Base-by-base conservation (phyloP, 1,139 yeast genomes). In the Diutina ranongensis region DNA sequence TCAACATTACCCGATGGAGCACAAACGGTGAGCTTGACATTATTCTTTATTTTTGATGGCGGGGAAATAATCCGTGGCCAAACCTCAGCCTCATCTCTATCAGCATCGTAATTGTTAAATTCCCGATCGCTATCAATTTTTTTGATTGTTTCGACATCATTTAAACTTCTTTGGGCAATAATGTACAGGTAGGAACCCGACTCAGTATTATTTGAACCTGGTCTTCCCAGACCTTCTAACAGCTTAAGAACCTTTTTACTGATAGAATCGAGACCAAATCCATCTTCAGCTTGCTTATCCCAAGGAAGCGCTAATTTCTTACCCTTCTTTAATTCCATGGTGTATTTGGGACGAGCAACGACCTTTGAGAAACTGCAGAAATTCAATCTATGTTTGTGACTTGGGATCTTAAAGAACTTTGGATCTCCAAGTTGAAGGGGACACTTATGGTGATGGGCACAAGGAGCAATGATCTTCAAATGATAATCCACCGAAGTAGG, bases 391-490 rank as follows among this genome's bases (percentile, higher is more conserved):
- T 71, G 80, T 48, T 78, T 87, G 49, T 76, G 72, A 45, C 75
- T 71, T n/a, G 80, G 76, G 40, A 74, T 72, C 46, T 71, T 70
- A 55, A 82, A 83, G 52, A 72, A 79, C 40, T 78, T 78, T 5
- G 89, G 87, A 49, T 82, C 83, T 13, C 82, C 80, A 31, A 79
- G 71, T 59, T 88, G 97, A 47, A 92, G 65, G 0, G 98, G 97
- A 57, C 97, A 89, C 53, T 70, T 75, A 27, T 81, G 76, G 55
- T 88, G 97, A 59, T 92, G 97, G 0, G 94, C 65, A 58, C 97
- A 92, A 3, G 98, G 98, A 0, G 96, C 96, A 28, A 92, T 57
- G 10, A 89, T 72, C 46, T 72, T 72, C 40, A 83, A 54, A 52
- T 80, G 80, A 55, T 72, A 80, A 52, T 72, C 72, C 3, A 67